Evolutionary conservation across 2,329 filamentous ascomycete species (phyloP).

Genomic region (Aspergillus intermedius): DNA sequence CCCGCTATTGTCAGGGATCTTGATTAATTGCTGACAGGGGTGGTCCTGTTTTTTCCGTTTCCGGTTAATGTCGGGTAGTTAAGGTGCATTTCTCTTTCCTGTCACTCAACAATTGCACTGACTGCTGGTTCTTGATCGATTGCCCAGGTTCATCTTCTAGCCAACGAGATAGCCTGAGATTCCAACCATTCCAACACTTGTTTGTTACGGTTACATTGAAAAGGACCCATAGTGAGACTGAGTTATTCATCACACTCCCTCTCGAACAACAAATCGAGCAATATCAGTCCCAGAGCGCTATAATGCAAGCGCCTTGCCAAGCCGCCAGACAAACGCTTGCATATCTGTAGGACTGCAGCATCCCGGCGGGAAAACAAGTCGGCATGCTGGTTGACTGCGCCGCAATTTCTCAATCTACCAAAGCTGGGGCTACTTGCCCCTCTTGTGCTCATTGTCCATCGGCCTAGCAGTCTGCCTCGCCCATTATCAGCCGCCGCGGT

Average conservation of each 20-base stretch:
- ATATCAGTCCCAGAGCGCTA: no score
- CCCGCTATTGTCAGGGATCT: neutral
- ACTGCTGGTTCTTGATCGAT: neutral
- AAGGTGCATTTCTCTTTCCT: no score
- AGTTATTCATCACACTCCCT: neutral
- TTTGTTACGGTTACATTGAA: neutral
- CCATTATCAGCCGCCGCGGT: neutral
- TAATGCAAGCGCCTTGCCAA: constrained; percentile 28
- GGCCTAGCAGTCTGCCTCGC: constrained; percentile 2
- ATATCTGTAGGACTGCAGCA: constrained; percentile 10
- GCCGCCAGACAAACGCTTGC: constrained; percentile 18
- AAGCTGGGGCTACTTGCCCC: constrained; percentile 1
- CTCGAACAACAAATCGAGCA: no score
- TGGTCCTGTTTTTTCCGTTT: constrained; percentile 1
- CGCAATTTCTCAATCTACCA: constrained; percentile 8
- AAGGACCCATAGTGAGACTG: neutral
- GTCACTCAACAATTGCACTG: neutral
- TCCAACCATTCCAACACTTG: neutral
- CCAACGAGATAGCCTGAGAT: neutral
- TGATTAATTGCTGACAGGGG: neutral
- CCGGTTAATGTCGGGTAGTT: neutral
- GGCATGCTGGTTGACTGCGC: constrained; percentile 16
- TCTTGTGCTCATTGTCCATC: constrained; percentile 2
- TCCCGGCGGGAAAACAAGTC: constrained; percentile 1
- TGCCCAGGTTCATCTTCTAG: neutral